Conservation (phyloP, 208 protist species). For the Crithidia acanthocephali region DNA sequence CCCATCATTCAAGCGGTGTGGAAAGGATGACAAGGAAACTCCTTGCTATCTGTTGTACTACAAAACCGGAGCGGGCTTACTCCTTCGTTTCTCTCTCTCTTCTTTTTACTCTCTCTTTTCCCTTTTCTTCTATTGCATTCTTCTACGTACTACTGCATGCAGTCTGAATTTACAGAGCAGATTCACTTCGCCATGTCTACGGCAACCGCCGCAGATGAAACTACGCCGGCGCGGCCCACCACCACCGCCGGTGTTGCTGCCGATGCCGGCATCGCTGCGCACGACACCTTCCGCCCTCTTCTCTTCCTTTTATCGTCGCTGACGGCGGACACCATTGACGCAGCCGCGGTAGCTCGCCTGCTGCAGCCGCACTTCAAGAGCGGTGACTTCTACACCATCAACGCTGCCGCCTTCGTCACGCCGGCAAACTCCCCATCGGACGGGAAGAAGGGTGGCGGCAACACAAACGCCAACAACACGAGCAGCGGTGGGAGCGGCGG, state of each 20-base stretch:
- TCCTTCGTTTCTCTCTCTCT: too few species aligned
- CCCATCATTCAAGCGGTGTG: too few species aligned
- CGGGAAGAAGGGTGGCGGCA: constrained; percentile 13
- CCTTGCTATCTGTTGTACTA: too few species aligned
- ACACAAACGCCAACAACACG: neutral
- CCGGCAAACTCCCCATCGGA: constrained; percentile 11
- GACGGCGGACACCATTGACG: constrained; percentile 29
- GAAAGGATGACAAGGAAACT: too few species aligned
- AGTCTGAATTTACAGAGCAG: too few species aligned
- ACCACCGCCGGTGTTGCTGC: neutral
- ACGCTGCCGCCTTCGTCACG: constrained; percentile 6
- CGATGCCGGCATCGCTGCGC: neutral
- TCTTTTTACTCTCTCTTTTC: neutral
- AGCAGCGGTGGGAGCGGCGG: neutral
- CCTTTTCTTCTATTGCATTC: too few species aligned
- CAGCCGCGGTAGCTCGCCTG: constrained; percentile 16
- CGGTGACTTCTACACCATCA: constrained; percentile 30
- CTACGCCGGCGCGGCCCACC: constrained; percentile 1
- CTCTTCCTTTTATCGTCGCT: constrained; percentile 29
- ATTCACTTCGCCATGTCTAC: neutral
- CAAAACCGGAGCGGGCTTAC: too few species aligned
- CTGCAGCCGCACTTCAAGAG: constrained; percentile 27
- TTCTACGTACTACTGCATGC: too few species aligned
- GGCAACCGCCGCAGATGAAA: neutral
- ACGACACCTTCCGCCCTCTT: constrained; percentile 18